A percentile compares a stretch with the other conserved stretches of the same genome.
Evolutionary conservation across 345 rosid genomes (phyloP).

Genomic region (Gossypium thurberi): DNA sequence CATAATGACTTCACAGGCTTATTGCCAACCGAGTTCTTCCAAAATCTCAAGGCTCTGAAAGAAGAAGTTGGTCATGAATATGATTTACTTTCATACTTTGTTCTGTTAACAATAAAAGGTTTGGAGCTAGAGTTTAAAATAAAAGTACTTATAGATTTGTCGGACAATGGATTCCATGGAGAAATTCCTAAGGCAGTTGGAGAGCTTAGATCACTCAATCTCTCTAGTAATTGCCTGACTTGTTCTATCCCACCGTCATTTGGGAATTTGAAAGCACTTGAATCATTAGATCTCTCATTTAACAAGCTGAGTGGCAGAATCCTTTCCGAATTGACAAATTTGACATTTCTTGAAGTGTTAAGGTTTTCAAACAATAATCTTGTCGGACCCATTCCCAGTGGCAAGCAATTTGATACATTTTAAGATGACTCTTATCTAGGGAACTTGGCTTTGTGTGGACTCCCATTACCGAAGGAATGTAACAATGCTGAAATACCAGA

Average conservation of each 20-base stretch:
- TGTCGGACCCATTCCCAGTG: background rate
- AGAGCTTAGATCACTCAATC: background rate
- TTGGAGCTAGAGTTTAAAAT: background rate
- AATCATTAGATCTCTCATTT: background rate
- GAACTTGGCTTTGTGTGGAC: background rate
- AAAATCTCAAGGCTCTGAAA: background rate
- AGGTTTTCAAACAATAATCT: background rate
- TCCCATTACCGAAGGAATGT: background rate
- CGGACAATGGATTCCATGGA: background rate
- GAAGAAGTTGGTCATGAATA: background rate
- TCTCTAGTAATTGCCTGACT: background rate
- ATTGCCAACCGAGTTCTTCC: background rate
- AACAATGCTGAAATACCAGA: background rate
- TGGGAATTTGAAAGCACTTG: background rate
- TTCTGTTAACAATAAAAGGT: background rate
- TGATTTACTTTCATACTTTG: too few relatives aligned
- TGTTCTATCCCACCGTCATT: background rate
- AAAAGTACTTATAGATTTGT: background rate
- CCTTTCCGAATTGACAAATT: background rate
- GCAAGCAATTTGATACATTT: background rate
- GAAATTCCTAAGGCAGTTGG: background rate
- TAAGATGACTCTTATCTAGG: background rate
- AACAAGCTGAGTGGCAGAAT: background rate
- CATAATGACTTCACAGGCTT: background rate
- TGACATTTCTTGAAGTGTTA: background rate